phyloP scores from a whole-genome alignment of 495 filamentous ascomycete genomes.

The Tuber microsphaerosporum region DNA sequence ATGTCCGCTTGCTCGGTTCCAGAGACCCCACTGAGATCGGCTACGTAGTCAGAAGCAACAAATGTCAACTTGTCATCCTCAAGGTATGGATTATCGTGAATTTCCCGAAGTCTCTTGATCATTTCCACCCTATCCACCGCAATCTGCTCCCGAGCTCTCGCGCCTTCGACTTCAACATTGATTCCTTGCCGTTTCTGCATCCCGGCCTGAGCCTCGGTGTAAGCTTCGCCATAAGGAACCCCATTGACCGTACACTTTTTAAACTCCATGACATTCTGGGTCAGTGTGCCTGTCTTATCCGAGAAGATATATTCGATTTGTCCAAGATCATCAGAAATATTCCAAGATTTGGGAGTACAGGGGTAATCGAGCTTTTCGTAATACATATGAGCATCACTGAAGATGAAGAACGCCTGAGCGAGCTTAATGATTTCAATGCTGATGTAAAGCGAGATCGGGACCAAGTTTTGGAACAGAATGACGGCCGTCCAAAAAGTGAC shows the following conservation, averaged over 20 bases:
- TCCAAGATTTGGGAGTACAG: conserved; percentile 97
- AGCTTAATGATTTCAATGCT: conserved; percentile 93
- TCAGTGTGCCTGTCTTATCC: conserved; percentile 96
- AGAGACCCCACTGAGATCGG: conserved; percentile 67
- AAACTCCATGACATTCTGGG: conserved; percentile 99
- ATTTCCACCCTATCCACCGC: conserved; percentile 66
- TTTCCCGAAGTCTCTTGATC: conserved; percentile 60
- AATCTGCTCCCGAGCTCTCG: conserved; percentile 68
- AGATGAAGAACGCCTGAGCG: conserved; percentile 92
- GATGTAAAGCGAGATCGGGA: conserved; percentile 97
- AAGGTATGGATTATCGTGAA: conserved; percentile 86
- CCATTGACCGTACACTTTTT: conserved; percentile 96
- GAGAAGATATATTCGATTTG: conserved; percentile 99
- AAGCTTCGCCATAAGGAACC: conserved; percentile 89
- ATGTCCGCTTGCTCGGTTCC: conserved; percentile 69
- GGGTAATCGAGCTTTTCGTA: conserved; percentile 88
- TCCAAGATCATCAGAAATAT: conserved; percentile 95
- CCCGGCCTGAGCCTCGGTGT: conserved; percentile 90
- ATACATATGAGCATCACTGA: conserved; percentile 91
- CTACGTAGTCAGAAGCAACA: conserved; percentile 78
- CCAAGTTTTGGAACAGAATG: conserved; percentile 96
- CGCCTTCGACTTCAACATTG: conserved; percentile 72
- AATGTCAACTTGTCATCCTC: conserved; percentile 86
- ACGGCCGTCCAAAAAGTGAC: conserved; percentile 93
- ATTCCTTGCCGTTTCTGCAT: conserved; percentile 87